A percentile compares a stretch with the other conserved stretches of the same genome.
Evolutionary conservation across 305 asterid genomes (phyloP).

Genomic region (Caryopteris hybrid): DNA sequence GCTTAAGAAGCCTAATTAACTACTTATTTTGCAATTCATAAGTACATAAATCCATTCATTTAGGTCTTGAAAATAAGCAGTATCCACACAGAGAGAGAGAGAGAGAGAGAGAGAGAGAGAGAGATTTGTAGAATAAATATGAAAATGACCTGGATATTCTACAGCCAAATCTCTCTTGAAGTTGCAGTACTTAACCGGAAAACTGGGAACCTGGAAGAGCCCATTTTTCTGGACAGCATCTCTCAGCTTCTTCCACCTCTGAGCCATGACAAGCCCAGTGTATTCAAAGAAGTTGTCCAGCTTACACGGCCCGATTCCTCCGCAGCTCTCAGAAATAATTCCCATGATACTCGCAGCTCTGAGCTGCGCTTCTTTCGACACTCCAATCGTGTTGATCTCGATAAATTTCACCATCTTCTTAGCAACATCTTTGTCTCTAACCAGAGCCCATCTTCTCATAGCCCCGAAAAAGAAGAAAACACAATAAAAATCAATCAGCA

Average conservation of each 20-base stretch:
- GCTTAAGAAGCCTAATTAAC: too few relatives aligned
- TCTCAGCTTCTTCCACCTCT: slow-evolving; percentile 53
- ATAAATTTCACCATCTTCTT: slow-evolving; percentile 56
- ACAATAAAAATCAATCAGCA: too few relatives aligned
- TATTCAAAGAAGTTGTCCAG: slow-evolving; percentile 40
- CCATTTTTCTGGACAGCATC: slow-evolving; percentile 12
- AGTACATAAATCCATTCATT: too few relatives aligned
- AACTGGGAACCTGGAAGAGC: slow-evolving; percentile 33
- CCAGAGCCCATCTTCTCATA: slow-evolving; percentile 76
- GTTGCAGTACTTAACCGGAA: slow-evolving; percentile 41
- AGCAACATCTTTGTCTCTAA: slow-evolving; percentile 51
- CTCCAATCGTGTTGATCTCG: slow-evolving; percentile 60
- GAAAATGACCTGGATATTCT: slow-evolving; percentile 48
- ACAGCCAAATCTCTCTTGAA: slow-evolving; percentile 29
- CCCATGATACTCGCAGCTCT: slow-evolving; percentile 56
- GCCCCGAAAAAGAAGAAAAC: too few relatives aligned
- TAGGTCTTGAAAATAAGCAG: too few relatives aligned
- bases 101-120: too few relatives aligned
- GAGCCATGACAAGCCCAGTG: slow-evolving; percentile 29
- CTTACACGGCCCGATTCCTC: neutral
- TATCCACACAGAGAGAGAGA: too few relatives aligned
- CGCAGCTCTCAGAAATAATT: slow-evolving; percentile 38
- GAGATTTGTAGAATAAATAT: too few relatives aligned
- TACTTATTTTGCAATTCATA: too few relatives aligned
- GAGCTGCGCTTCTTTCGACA: slow-evolving; percentile 70